Conservation (phyloP, 108 stramenopile species). For the Aurantiochytrium sp. region DNA sequence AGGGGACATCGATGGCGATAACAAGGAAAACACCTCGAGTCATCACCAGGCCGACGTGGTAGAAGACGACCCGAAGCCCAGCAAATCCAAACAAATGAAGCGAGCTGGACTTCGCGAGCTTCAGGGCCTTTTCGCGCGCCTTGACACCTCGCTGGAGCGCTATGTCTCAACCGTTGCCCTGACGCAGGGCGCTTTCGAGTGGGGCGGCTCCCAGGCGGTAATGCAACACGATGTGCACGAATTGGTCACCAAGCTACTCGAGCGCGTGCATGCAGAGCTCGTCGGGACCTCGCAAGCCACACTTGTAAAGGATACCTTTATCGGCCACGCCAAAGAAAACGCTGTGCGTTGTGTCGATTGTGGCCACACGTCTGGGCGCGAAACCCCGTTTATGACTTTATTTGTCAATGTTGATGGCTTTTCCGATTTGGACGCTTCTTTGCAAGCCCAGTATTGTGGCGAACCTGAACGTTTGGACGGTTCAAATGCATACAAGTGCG, state of each 20-base stretch:
- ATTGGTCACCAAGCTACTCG: neutral
- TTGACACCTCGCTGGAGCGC: neutral
- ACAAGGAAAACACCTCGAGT: neutral
- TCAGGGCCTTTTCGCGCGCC: neutral
- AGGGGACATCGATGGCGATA: neutral
- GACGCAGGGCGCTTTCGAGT: neutral
- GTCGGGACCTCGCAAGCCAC: neutral
- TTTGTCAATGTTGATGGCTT: neutral
- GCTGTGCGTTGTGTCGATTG: neutral
- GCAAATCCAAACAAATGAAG: neutral
- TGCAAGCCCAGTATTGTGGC: neutral
- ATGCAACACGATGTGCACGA: slow-evolving; percentile 1
- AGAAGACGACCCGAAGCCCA: too few species aligned
- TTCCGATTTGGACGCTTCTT: neutral
- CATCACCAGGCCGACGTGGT: too few species aligned
- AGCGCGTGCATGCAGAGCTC: neutral
- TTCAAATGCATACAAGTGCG: neutral
- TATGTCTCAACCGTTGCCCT: neutral
- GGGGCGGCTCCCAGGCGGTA: neutral
- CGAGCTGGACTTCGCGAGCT: neutral
- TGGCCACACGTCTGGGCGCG: neutral
- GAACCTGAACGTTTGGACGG: neutral
- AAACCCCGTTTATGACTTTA: neutral
- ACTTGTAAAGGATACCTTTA: neutral
- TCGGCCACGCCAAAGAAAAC: neutral